Evolutionary conservation across 2,329 filamentous ascomycete species (phyloP).

Genomic region (Colletotrichum melonis): DNA sequence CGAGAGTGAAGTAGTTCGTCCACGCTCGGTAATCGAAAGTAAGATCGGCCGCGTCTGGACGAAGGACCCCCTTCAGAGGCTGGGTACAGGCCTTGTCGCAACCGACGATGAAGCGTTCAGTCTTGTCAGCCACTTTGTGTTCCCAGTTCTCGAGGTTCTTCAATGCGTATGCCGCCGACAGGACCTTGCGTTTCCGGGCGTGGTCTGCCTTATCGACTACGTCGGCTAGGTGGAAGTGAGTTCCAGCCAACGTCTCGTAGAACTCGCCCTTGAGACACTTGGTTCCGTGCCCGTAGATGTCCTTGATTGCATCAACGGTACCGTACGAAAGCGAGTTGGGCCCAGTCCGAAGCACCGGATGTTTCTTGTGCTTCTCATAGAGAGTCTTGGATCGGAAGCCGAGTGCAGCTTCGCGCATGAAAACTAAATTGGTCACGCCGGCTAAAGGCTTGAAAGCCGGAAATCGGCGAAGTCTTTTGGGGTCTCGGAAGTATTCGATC

Average conservation of each 20-base stretch:
- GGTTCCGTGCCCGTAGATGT: slow-evolving; percentile 62
- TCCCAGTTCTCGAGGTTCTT: slow-evolving; percentile 67
- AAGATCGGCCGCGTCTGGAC: slow-evolving; percentile 49
- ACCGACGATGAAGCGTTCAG: slow-evolving; percentile 54
- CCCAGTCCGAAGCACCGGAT: slow-evolving; percentile 56
- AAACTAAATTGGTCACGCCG: slow-evolving; percentile 57
- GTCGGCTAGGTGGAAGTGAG: slow-evolving; percentile 63
- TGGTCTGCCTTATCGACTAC: slow-evolving; percentile 64
- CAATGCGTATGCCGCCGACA: slow-evolving; percentile 62
- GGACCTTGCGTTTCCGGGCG: slow-evolving; percentile 59
- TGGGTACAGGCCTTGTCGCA: slow-evolving; percentile 55
- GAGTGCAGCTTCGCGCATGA: slow-evolving; percentile 55
- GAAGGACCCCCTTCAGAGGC: slow-evolving; percentile 45
- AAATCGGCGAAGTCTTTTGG: slow-evolving; percentile 41
- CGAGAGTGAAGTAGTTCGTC: slow-evolving; percentile 67
- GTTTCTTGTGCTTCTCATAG: slow-evolving; percentile 54
- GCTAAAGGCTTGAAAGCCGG: slow-evolving; percentile 49
- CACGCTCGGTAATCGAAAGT: slow-evolving; percentile 62
- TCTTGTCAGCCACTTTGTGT: slow-evolving; percentile 65
- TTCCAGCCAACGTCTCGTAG: slow-evolving; percentile 56
- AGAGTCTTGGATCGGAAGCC: slow-evolving; percentile 56
- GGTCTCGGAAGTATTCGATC: slow-evolving; percentile 55
- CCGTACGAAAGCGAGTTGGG: slow-evolving; percentile 56
- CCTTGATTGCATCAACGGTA: slow-evolving; percentile 55
- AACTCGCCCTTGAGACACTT: slow-evolving; percentile 61